Conservation (phyloP, 108 stramenopile genomes). For the Thalassiosira profunda region DNA sequence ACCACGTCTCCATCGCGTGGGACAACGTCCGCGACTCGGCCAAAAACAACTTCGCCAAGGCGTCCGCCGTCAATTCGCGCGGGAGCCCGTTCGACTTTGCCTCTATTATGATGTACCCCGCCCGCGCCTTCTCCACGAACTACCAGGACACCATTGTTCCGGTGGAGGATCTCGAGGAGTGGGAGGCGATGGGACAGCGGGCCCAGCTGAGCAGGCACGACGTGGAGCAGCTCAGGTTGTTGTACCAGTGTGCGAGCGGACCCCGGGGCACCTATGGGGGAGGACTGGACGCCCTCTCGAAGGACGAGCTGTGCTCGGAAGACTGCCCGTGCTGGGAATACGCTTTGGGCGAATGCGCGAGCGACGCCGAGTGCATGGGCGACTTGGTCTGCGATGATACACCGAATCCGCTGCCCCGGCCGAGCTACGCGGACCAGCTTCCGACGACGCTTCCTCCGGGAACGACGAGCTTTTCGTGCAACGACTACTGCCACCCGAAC, state of each 20-base stretch:
- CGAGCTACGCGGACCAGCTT: too few relatives aligned
- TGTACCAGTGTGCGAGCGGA: constrained; percentile 47
- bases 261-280: constrained; percentile 4
- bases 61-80: constrained; percentile 18
- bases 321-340: constrained; percentile 51
- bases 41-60: constrained; percentile 32
- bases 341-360: constrained; percentile 28
- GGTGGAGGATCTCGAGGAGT: too few relatives aligned
- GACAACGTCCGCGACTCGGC: constrained; percentile 31
- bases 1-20: constrained; percentile 29
- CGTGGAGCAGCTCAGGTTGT: constrained; percentile 34
- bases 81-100: constrained; percentile 47
- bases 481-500: not conserved
- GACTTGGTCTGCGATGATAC: constrained; percentile 44
- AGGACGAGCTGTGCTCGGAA: constrained; percentile 30
- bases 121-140: constrained; percentile 37
- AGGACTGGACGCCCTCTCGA: too few relatives aligned
- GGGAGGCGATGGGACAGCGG: constrained; percentile 58
- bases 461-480: too few relatives aligned
- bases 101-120: constrained; percentile 56
- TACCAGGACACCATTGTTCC: too few relatives aligned
- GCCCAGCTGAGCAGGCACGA: constrained; percentile 37
- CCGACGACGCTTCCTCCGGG: too few relatives aligned
- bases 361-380: constrained; percentile 53
- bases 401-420: too few relatives aligned